phyloP scores from a whole-genome alignment of 352 stramenopile species.

The Phytophthora tubulina region DNA sequence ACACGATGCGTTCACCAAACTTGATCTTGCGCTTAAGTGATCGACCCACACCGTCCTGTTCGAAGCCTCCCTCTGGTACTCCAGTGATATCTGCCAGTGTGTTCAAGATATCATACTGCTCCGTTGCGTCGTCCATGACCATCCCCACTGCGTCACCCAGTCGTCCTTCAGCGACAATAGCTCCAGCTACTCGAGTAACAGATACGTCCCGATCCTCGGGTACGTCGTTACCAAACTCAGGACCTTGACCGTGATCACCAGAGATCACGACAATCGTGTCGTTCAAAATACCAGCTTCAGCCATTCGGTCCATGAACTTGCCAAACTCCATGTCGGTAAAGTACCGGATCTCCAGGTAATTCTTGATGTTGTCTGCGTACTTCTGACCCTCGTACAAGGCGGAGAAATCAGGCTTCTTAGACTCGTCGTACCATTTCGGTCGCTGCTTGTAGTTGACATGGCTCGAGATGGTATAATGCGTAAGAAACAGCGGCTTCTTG shows the following conservation, averaged over 20 bases:
- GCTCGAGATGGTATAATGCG: conserved; percentile 71
- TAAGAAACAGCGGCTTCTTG: conserved; percentile 64
- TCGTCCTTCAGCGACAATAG: conserved; percentile 47
- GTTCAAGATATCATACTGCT: conserved; percentile 55
- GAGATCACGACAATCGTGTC: conserved; percentile 66
- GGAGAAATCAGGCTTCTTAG: conserved; percentile 53
- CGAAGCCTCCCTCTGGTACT: conserved; percentile 38
- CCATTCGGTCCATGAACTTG: conserved; percentile 65
- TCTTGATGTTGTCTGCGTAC: conserved; percentile 38
- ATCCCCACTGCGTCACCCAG: conserved; percentile 38
- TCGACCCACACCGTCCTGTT: conserved; percentile 46
- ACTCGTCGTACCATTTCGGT: conserved; percentile 50
- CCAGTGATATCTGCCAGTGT: conserved; percentile 50
- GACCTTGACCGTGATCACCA: conserved; percentile 59
- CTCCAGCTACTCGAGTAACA: conserved; percentile 43
- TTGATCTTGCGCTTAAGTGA: conserved; percentile 52
- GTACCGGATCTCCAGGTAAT: conserved; percentile 61
- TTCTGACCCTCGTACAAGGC: conserved; percentile 43
- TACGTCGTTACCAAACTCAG: conserved; percentile 42
- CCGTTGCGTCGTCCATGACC: conserved; percentile 40
- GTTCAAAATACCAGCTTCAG: conserved; percentile 50
- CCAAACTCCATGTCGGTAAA: conserved; percentile 63
- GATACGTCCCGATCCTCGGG: conserved; percentile 49
- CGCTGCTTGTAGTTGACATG: conserved; percentile 50
- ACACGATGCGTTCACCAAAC: conserved; percentile 40